Evolutionary conservation across 2,329 filamentous ascomycete species (phyloP), one percentile per base, ranked within the genome.

Genomic region (Pseudogymnoascus sp.): DNA sequence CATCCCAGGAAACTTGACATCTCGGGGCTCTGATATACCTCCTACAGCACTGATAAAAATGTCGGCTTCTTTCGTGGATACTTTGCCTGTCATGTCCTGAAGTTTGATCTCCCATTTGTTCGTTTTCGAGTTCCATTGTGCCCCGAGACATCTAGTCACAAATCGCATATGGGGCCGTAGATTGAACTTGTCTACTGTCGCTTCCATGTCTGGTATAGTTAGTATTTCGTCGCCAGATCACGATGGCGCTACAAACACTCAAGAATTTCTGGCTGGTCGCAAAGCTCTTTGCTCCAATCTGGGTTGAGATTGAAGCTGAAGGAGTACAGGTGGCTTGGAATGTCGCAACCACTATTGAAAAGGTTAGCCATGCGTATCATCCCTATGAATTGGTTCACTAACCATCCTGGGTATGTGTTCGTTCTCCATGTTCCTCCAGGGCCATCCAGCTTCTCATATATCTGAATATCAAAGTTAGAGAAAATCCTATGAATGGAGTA

Each of bases 241-340:
- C 14, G 7, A 23, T 61, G 23, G 26, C 21, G 23, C 21, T 21
- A 61, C 59, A 33, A 31, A 61, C 59, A 61, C 38, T 64, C 31
- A n/a, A 45, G 45, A 11, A 62, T 33, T 26, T 64, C 35, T 21
- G 43, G 26, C 4, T 62, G 33, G 23, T 41, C 43, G 37, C 70
- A 71, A 23, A 73, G 70, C 60, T 72, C 68, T 60, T 72, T 70
- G 10, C 72, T 72, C 75, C 75, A 77, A 52, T 76, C 64, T 0
- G 75, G 74, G 29, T 78, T 78, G 10, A 72, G 67, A 16, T 73
- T 75, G 67, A 77, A 78, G 38, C 73, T 75, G 69, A 76, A 78
- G 0, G 76, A 77, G 62, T 78, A 78, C 2, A 78, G 70, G 66
- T 77, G 74, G 0, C 71, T 72, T 11, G 70, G 67, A n/a, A 76